Conservation (phyloP, 176 grass and related monocot species). For the Phoenix roebelenii region DNA sequence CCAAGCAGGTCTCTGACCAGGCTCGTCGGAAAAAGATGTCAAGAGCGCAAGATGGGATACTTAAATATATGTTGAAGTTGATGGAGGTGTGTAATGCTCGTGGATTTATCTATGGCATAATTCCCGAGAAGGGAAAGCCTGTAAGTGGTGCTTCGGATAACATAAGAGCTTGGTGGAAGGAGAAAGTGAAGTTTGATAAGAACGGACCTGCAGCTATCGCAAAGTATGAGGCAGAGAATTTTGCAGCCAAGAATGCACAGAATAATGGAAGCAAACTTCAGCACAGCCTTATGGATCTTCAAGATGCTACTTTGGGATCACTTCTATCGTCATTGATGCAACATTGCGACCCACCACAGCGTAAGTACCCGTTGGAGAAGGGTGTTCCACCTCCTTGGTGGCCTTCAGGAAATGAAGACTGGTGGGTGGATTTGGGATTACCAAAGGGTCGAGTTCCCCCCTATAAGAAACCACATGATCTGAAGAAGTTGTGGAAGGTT, state of each 20-base stretch:
- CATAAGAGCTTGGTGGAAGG: constrained; percentile 98
- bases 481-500: constrained; percentile 98
- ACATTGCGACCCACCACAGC: constrained; percentile 75
- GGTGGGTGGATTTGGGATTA: constrained; percentile 67
- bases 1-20: constrained; percentile 66
- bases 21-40: constrained; percentile 92
- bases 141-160: constrained; percentile 88
- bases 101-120: constrained; percentile 87
- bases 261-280: constrained; percentile 32
- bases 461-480: constrained; percentile 94
- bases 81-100: constrained; percentile 89
- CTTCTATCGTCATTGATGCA: constrained; percentile 94
- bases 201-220: constrained; percentile 72
- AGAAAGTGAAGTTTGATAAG: constrained; percentile 98
- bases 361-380: constrained; percentile 91
- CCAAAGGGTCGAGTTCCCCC: constrained; percentile 50
- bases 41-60: constrained; percentile 82
- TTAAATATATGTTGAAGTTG: constrained; percentile 98
- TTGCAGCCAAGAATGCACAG: constrained; percentile 27
- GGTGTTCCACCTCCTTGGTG: constrained; percentile 74
- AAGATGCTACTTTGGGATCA: constrained; percentile 84
- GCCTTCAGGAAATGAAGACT: constrained; percentile 81
- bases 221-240: constrained; percentile 65
- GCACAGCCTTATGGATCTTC: constrained; percentile 82
- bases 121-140: constrained; percentile 89